phyloP scores from a whole-genome alignment of 345 rosid species.

The Cardamine resedifolia region DNA sequence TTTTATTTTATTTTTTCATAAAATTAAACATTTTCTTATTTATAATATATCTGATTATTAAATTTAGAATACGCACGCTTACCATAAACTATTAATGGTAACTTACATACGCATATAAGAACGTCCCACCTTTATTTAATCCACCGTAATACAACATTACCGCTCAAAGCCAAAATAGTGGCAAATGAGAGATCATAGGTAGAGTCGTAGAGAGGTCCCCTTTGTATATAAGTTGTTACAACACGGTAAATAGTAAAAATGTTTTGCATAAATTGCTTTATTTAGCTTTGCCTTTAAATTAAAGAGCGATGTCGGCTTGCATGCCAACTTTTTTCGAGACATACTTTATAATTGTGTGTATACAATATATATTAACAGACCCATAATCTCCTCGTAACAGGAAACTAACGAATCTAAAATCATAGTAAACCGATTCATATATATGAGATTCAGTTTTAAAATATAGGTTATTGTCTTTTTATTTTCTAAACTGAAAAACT shows the following conservation, averaged over 20 bases:
- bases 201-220: constrained; percentile 34
- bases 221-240: background rate
- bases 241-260: constrained; percentile 23
- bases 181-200: constrained; percentile 15
- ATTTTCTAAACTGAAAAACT: background rate
- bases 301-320: constrained; percentile 21
- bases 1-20: no score
- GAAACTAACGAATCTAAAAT: background rate
- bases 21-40: no score
- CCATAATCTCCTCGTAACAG: background rate
- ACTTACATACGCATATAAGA: no score
- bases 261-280: background rate
- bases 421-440: background rate
- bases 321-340: constrained; percentile 26
- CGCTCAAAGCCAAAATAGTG: no score
- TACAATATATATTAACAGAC: background rate
- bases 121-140: no score
- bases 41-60: no score
- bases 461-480: background rate
- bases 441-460: background rate
- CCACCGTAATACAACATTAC: no score
- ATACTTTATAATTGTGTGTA: constrained; percentile 5
- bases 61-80: no score
- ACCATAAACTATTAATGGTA: no score
- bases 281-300: constrained; percentile 28